Conservation (phyloP, 1,139 yeast genomes). For the Suhomyces atakaporum region DNA sequence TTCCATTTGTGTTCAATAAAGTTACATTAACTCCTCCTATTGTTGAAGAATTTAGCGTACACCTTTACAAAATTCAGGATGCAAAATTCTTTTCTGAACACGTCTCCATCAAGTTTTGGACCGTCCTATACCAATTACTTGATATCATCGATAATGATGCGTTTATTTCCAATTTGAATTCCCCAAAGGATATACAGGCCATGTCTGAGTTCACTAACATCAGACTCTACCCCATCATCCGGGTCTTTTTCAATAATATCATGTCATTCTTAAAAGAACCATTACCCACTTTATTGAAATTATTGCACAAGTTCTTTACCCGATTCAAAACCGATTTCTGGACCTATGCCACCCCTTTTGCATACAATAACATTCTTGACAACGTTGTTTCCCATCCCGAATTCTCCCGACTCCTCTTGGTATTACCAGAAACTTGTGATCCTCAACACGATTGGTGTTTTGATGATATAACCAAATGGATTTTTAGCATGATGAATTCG, state of each 20-base stretch:
- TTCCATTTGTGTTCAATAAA: constrained; percentile 5
- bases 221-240: constrained; percentile 46
- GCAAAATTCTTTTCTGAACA: constrained; percentile 46
- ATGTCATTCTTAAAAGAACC: constrained; percentile 55
- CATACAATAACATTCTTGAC: constrained; percentile 55
- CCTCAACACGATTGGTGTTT: constrained; percentile 14
- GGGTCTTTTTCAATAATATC: constrained; percentile 50
- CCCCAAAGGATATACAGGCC: constrained; percentile 47
- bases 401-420: constrained; percentile 24
- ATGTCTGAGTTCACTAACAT: constrained; percentile 41
- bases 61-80: constrained; percentile 55
- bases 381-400: constrained; percentile 48
- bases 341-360: constrained; percentile 51
- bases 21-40: constrained; percentile 36
- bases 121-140: constrained; percentile 42
- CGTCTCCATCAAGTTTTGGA: constrained; percentile 56
- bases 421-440: constrained; percentile 9
- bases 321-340: constrained; percentile 50
- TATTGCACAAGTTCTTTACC: constrained; percentile 43
- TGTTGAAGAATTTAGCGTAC: constrained; percentile 54
- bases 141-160: constrained; percentile 41
- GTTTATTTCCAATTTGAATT: constrained; percentile 39
- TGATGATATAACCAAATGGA: constrained; percentile 48
- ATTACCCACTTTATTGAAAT: constrained; percentile 53
- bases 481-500: constrained; percentile 34